Evolutionary conservation across 1,139 yeast genomes (phyloP).

Genomic region (Magnusiomyces paraingens): DNA sequence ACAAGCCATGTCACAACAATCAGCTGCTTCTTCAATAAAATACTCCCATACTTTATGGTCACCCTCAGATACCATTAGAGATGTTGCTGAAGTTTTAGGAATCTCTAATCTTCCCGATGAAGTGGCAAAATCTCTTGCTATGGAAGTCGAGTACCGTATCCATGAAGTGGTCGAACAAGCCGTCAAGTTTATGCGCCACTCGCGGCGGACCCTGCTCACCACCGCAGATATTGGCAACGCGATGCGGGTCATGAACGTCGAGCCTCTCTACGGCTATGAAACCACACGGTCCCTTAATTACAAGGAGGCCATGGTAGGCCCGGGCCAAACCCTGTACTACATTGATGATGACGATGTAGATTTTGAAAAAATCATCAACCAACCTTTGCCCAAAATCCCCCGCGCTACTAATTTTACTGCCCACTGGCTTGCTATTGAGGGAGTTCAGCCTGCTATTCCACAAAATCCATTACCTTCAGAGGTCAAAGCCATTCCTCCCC

Average conservation of each 20-base stretch:
- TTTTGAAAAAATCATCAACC: slow-evolving; percentile 87
- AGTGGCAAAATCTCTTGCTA: slow-evolving; percentile 88
- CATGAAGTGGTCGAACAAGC: slow-evolving; percentile 96
- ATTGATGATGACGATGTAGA: slow-evolving; percentile 90
- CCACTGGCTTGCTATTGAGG: slow-evolving; percentile 98
- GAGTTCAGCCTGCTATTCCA: slow-evolving; percentile 96
- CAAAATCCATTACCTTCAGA: slow-evolving; percentile 82
- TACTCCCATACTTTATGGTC: slow-evolving; percentile 94
- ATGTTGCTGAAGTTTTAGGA: slow-evolving; percentile 91
- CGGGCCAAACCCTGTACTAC: slow-evolving; percentile 92
- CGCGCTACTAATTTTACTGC: slow-evolving; percentile 89
- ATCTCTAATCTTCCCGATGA: slow-evolving; percentile 76
- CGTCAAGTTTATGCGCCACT: slow-evolving; percentile 90
- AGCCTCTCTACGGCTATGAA: slow-evolving; percentile 46
- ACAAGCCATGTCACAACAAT: not conserved
- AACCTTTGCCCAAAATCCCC: slow-evolving; percentile 93
- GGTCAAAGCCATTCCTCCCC: slow-evolving; percentile 36
- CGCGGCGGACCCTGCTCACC: slow-evolving; percentile 74
- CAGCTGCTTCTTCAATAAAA: slow-evolving; percentile 32
- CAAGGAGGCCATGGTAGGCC: slow-evolving; percentile 80
- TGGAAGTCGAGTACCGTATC: slow-evolving; percentile 97
- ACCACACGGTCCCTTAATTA: slow-evolving; percentile 51
- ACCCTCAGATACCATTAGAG: slow-evolving; percentile 93
- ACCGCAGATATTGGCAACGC: slow-evolving; percentile 82
- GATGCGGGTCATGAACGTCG: slow-evolving; percentile 77